A percentile compares a stretch with the other conserved stretches of the same genome.
phyloP scores from a whole-genome alignment of 352 stramenopile species.

The Globisporangium mamillatum region DNA sequence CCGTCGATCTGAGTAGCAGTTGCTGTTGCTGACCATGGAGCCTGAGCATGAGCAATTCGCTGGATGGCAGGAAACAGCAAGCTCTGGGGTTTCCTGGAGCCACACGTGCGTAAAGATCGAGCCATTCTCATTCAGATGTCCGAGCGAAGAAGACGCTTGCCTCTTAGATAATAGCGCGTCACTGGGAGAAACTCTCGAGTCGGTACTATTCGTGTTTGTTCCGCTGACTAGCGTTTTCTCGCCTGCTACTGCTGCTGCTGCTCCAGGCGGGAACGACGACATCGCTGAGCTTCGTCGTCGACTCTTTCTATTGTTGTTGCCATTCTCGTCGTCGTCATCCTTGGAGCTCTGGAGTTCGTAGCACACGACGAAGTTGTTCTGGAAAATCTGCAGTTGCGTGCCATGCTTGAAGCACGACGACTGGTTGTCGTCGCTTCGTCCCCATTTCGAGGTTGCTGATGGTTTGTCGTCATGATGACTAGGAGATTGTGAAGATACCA shows the following conservation, averaged over 20 bases:
- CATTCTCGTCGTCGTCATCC: neutral
- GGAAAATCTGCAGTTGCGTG: constrained; percentile 17
- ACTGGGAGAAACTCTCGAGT: neutral
- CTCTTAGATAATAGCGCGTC: neutral
- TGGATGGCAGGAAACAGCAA: constrained; percentile 3
- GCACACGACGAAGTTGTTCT: constrained; percentile 22
- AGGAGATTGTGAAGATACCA: neutral
- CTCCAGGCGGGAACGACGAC: neutral
- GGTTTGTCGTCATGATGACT: neutral
- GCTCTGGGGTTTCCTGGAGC: constrained; percentile 2
- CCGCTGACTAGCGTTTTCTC: too few species aligned
- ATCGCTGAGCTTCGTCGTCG: neutral
- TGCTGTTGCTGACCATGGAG: neutral
- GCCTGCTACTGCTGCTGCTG: neutral
- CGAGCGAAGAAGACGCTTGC: neutral
- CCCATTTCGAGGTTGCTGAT: neutral
- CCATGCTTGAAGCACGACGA: constrained; percentile 16
- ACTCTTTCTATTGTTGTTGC: constrained; percentile 1
- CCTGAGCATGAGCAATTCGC: constrained; percentile 2
- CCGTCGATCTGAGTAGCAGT: neutral
- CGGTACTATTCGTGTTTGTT: neutral
- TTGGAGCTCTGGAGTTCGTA: constrained; percentile 20
- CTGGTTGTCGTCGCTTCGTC: too few species aligned
- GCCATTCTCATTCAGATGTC: neutral
- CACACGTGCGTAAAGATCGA: constrained; percentile 14